These are phyloP conservation scores for Diaporthe destruens DNA, from an alignment of 2,329 filamentous ascomycete species.

Conservation along the genomic window DNA sequence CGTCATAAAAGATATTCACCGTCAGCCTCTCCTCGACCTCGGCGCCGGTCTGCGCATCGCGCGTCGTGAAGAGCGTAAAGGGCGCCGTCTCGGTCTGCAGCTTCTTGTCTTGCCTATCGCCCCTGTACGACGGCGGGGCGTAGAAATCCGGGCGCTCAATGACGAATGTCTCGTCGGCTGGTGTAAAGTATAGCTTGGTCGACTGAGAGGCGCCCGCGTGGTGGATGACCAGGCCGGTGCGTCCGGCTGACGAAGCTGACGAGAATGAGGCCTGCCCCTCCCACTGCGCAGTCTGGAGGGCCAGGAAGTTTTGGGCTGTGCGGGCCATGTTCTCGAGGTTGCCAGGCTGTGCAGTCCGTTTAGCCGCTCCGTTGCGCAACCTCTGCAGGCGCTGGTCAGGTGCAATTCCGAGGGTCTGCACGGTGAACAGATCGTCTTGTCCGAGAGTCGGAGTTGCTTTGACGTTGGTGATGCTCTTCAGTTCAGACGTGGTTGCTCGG, in stretches of 20 bases:
- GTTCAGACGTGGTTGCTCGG: slow-evolving; percentile 50
- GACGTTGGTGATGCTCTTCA: slow-evolving; percentile 58
- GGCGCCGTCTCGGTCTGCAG: slow-evolving; percentile 55
- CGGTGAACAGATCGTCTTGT: slow-evolving; percentile 47
- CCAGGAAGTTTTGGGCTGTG: neutral
- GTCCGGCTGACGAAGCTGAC: slow-evolving; percentile 45
- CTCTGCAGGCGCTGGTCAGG: slow-evolving; percentile 44
- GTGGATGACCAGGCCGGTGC: slow-evolving; percentile 47
- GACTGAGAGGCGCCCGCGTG: slow-evolving; percentile 39
- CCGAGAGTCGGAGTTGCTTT: slow-evolving; percentile 43
- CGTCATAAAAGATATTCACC: slow-evolving; percentile 58
- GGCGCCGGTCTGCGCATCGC: slow-evolving; percentile 35
- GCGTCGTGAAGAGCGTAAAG: slow-evolving; percentile 59
- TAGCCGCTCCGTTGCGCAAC: slow-evolving; percentile 42
- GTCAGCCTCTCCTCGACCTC: slow-evolving; percentile 52
- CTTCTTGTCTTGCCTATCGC: slow-evolving; percentile 34
- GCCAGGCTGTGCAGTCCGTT: neutral
- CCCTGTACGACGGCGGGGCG: neutral
- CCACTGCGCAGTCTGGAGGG: slow-evolving; percentile 30
- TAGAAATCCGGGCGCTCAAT: slow-evolving; percentile 52
- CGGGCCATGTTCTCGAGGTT: neutral
- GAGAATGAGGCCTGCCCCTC: slow-evolving; percentile 36
- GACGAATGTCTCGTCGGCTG: slow-evolving; percentile 54
- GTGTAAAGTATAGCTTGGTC: slow-evolving; percentile 56
- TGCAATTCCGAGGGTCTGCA: slow-evolving; percentile 59